Evolutionary conservation across 768 basidiomycete species (phyloP), one percentile per base, ranked within the genome.

Genomic region (Galerina sulciceps): DNA sequence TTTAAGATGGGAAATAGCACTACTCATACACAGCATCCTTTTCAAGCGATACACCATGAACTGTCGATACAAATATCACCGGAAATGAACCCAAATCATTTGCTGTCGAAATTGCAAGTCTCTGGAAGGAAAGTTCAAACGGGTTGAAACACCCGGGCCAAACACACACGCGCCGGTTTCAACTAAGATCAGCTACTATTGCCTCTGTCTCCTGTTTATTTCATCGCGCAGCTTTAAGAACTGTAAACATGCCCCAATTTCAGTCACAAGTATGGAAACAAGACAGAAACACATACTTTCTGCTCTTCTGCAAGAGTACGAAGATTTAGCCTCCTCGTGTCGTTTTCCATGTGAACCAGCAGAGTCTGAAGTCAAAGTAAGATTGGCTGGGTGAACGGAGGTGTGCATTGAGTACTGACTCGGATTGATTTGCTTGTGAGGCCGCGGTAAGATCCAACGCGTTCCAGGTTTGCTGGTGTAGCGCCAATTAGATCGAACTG

Each of bases 261-360:
- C 10, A 40, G 49, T 8, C 26, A 8, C 5, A 31, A 8, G 4
- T 8, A 8, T 6, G 13, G 8, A 40, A 36, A 10, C 10, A 17
- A 10, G 37, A 14, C 5, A 22, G 51, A 15, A 46, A 48, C 10
- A 55, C 22, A 40, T 62, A 88, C 89, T 64, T 76, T 75, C 55
- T 82, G 77, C 64, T 90, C 88, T 65, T 88, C 86, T 10, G 70
- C 72, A 3, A 80, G 65, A 1, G 80, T 85, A 59, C 78, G 75
- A 17, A 75, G 65, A 66, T 87, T 82, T 35, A 86, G 73, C 14
- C 80, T 76, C 55, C 78, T 76, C 46, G 81, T 80, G 2, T 75
- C 78, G 42, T 83, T 80, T 60, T 90, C 83, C 83, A 89, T 87
- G 65, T 90, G 86, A 1, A 90, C 85, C 8, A 91, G 79, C 50